These are phyloP conservation scores for Rhytidhysteron rufulum DNA, from an alignment of 2,329 filamentous ascomycete species.

Conservation along the genomic window DNA sequence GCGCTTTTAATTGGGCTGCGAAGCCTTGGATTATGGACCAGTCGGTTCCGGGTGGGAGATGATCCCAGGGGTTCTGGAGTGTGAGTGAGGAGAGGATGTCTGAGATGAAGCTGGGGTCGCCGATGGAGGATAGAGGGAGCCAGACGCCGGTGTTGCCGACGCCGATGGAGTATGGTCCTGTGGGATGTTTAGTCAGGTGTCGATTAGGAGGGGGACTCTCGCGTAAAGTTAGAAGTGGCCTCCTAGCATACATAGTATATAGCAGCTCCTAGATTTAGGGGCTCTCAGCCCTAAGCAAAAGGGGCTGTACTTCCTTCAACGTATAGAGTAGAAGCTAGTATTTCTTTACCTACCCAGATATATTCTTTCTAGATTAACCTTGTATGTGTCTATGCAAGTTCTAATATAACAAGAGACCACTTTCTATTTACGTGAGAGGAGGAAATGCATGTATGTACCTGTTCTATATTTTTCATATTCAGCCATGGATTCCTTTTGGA, in stretches of 20 bases:
- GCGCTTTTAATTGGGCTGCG: background rate
- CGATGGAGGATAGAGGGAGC: background rate
- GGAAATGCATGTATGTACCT: background rate
- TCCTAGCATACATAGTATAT: too few relatives aligned
- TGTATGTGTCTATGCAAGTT: too few relatives aligned
- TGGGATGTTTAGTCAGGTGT: too few relatives aligned
- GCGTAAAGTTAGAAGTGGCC: too few relatives aligned
- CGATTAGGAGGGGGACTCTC: too few relatives aligned
- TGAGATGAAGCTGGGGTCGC: background rate
- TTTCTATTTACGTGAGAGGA: background rate
- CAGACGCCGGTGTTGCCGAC: background rate
- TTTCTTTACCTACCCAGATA: too few relatives aligned
- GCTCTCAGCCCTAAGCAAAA: too few relatives aligned
- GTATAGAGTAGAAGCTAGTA: too few relatives aligned
- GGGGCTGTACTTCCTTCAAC: too few relatives aligned
- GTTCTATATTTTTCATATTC: background rate
- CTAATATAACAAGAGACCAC: background rate
- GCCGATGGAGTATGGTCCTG: background rate
- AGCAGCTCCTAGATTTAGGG: too few relatives aligned
- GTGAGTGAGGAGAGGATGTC: background rate
- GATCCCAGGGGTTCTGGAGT: background rate
- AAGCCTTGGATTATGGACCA: background rate
- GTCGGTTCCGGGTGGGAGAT: background rate
- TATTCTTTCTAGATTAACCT: too few relatives aligned
- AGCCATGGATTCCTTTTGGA: background rate